phyloP scores from a whole-genome alignment of 768 basidiomycete species.

The Cantharellus anzutake region DNA sequence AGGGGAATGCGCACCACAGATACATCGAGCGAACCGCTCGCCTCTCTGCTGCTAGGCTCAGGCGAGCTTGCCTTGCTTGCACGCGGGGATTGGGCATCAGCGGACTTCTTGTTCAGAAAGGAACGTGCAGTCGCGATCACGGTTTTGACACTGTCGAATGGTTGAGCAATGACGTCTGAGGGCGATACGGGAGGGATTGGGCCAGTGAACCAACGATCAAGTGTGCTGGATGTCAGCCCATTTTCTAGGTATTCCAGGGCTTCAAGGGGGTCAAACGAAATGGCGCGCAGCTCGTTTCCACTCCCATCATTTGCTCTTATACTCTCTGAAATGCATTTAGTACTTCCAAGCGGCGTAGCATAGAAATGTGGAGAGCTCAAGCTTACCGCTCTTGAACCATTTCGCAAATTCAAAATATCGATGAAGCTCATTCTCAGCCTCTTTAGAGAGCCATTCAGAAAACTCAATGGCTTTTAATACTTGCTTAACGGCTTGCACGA shows the following conservation, averaged over 20 bases:
- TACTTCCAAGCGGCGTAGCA: neutral
- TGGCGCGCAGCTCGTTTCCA: constrained; percentile 5
- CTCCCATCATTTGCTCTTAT: constrained; percentile 4
- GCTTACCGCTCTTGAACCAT: constrained; percentile 28
- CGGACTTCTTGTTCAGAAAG: neutral
- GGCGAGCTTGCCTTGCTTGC: no score
- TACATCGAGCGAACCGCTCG: no score
- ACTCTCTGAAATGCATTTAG: constrained; percentile 1
- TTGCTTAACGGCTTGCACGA: constrained; percentile 34
- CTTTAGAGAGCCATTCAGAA: constrained; percentile 46
- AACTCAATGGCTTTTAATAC: constrained; percentile 39
- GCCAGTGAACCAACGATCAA: constrained; percentile 8
- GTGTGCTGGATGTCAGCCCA: constrained; percentile 5
- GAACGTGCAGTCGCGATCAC: neutral
- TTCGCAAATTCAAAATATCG: constrained; percentile 63
- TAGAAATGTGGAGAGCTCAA: neutral
- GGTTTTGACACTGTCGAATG: neutral
- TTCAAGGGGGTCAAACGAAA: constrained; percentile 8
- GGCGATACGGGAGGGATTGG: neutral
- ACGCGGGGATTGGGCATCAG: neutral
- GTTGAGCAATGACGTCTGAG: neutral
- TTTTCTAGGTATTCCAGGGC: constrained; percentile 8
- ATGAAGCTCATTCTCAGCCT: constrained; percentile 44
- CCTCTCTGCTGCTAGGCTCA: no score
- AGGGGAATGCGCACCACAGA: neutral